Percentiles rank a stretch among this genome's conserved stretches.
phyloP scores from a whole-genome alignment of 306 rosid genomes.

The Acacia acuminata region DNA sequence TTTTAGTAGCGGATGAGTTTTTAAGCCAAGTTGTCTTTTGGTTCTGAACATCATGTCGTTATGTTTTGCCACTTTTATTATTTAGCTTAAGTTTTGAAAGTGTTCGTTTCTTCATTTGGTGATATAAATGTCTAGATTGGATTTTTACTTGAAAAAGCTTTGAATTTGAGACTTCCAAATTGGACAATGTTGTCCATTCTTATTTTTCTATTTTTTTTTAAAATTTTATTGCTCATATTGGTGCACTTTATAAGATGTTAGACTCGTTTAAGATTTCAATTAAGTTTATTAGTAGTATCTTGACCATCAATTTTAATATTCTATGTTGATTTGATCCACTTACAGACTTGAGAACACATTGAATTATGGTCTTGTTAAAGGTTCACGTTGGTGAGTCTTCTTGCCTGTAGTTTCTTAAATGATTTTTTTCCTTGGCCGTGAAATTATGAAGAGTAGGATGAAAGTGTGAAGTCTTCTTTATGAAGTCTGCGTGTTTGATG shows the following conservation, averaged over 20 bases:
- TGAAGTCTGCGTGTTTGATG: too few relatives aligned
- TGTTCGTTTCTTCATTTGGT: too few relatives aligned
- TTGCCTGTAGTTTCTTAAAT: constrained; percentile 16
- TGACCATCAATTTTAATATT: constrained; percentile 16
- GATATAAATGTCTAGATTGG: too few relatives aligned
- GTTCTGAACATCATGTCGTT: too few relatives aligned
- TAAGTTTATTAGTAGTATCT: background rate
- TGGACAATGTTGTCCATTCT: too few relatives aligned
- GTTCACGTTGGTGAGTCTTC: constrained; percentile 84
- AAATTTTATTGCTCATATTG: background rate
- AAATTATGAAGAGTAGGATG: constrained; percentile 13
- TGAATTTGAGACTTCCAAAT: too few relatives aligned
- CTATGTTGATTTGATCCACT: constrained; percentile 31
- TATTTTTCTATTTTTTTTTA: constrained; percentile 16
- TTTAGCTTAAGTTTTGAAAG: too few relatives aligned
- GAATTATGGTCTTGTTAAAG: constrained; percentile 92
- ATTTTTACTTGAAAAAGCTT: too few relatives aligned
- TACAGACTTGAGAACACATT: constrained; percentile 93
- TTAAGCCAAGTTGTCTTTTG: too few relatives aligned
- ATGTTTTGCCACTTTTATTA: too few relatives aligned
- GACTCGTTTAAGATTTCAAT: constrained; percentile 8
- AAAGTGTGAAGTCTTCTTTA: constrained; percentile 21
- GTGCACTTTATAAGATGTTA: constrained; percentile 5
- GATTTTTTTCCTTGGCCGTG: background rate
- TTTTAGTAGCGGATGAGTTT: too few relatives aligned